These are phyloP conservation scores for Mycena sanguinolenta DNA, from an alignment of 768 basidiomycete species.

Conservation along the genomic window DNA sequence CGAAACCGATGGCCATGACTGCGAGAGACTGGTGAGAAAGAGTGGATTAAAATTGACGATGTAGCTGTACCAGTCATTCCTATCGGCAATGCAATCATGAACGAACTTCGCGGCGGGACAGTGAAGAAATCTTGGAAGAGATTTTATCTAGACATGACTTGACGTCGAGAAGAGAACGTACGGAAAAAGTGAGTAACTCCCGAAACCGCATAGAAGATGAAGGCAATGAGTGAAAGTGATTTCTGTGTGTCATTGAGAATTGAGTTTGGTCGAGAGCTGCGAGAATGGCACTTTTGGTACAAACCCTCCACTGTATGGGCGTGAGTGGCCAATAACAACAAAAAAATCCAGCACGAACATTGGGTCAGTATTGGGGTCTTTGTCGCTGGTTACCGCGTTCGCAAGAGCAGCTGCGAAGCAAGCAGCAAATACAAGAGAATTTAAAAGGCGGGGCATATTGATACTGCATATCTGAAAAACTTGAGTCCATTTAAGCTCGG, in stretches of 20 bases:
- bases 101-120: conserved; percentile 10
- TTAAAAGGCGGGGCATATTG: not conserved
- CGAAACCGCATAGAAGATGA: conserved; percentile 26
- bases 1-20: conserved; percentile 28
- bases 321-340: not conserved
- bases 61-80: conserved; percentile 35
- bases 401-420: conserved; percentile 11
- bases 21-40: not conserved
- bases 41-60: not conserved
- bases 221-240: conserved; percentile 23
- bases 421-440: not conserved
- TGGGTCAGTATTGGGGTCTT: not conserved
- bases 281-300: conserved; percentile 16
- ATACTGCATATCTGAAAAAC: not conserved
- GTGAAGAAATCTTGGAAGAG: conserved; percentile 14
- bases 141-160: not conserved
- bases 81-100: conserved; percentile 34
- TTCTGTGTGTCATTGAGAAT: conserved; percentile 10
- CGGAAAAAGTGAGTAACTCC: conserved; percentile 32
- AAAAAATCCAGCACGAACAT: not conserved
- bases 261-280: not conserved
- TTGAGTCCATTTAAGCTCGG: not conserved
- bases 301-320: conserved; percentile 18
- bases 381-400: not conserved
- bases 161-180: conserved; percentile 6